phyloP scores from a whole-genome alignment of 805 yeast genomes.

The Candida silvicultrix region DNA sequence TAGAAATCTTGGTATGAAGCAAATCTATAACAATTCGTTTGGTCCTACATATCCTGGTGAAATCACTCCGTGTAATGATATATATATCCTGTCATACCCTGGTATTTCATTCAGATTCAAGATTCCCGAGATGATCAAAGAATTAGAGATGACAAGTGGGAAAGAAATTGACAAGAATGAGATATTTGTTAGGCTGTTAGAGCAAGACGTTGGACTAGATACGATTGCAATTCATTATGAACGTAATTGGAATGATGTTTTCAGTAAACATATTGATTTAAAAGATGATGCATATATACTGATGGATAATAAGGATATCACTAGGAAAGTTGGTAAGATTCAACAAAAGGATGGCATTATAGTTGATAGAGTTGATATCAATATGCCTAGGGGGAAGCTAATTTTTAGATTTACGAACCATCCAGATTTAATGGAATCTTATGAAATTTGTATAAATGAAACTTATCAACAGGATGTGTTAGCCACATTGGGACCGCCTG shows the following conservation, averaged over 20 bases:
- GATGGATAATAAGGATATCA: slow-evolving; percentile 1
- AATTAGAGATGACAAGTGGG: not conserved
- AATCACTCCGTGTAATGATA: not conserved
- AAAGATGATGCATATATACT: slow-evolving; percentile 9
- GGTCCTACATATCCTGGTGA: slow-evolving; percentile 60
- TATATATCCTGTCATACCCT: slow-evolving; percentile 40
- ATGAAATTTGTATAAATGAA: slow-evolving; percentile 28
- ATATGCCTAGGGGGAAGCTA: slow-evolving; percentile 13
- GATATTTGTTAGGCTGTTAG: slow-evolving; percentile 4
- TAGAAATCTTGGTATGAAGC: slow-evolving; percentile 27
- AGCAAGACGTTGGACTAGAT: slow-evolving; percentile 5
- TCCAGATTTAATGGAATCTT: slow-evolving; percentile 14
- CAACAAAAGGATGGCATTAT: not conserved
- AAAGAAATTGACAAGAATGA: slow-evolving; percentile 8
- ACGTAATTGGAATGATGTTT: slow-evolving; percentile 21
- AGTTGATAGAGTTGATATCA: slow-evolving; percentile 6
- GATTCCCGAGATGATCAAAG: not conserved
- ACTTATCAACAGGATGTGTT: slow-evolving; percentile 46
- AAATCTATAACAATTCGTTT: slow-evolving; percentile 47
- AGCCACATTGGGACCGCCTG: slow-evolving; percentile 48
- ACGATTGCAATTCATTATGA: slow-evolving; percentile 11
- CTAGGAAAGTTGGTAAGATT: not conserved
- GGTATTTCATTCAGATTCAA: slow-evolving; percentile 49
- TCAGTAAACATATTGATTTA: not conserved
- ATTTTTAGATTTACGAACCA: slow-evolving; percentile 20